Percentiles rank a stretch among this genome's conserved stretches.
phyloP scores from a whole-genome alignment of 164 flowering plant genomes.

The Cinnamomum chago region DNA sequence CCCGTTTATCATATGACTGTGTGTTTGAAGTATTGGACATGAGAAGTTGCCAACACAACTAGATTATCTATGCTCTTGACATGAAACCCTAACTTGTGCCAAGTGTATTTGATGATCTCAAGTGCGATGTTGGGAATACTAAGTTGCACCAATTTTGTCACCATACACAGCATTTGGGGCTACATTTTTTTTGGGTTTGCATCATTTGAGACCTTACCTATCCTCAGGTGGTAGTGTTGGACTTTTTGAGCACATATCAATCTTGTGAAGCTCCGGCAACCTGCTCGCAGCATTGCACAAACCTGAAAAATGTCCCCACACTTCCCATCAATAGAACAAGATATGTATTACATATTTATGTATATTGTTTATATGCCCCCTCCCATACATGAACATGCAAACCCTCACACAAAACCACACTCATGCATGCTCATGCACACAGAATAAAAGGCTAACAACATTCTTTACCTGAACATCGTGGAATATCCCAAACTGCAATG shows the following conservation, averaged over 20 bases:
- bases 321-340: not conserved
- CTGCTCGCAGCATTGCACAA: slow-evolving; percentile 43
- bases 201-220: slow-evolving; percentile 1
- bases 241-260: slow-evolving; percentile 47
- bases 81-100: no score
- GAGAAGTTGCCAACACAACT: no score
- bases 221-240: slow-evolving; percentile 46
- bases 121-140: no score
- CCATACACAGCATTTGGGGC: no score
- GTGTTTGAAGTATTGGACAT: no score
- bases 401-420: not conserved
- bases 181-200: no score
- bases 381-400: not conserved
- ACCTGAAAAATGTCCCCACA: slow-evolving; percentile 29
- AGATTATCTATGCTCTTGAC: no score
- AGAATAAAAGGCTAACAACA: not conserved
- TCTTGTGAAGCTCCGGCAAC: slow-evolving; percentile 49
- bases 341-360: not conserved
- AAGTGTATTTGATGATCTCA: no score
- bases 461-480: slow-evolving; percentile 60
- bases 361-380: not conserved
- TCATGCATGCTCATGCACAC: not conserved
- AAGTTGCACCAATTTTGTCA: no score
- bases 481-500: slow-evolving; percentile 71
- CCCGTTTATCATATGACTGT: no score